phyloP scores from a whole-genome alignment of 441 rosid species.

The Bocquillonia castaneifolia region DNA sequence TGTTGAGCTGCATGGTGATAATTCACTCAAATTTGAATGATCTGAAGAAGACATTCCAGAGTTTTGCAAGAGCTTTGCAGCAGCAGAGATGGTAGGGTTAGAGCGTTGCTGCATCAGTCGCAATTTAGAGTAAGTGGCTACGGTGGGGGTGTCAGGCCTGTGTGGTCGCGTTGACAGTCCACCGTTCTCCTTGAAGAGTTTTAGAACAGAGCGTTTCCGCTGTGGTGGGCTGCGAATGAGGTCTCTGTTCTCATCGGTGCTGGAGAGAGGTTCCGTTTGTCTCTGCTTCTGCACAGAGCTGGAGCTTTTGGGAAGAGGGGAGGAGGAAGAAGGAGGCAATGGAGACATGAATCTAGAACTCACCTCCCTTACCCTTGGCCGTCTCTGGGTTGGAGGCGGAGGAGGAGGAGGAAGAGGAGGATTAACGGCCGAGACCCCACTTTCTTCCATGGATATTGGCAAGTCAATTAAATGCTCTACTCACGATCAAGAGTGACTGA shows the following conservation, averaged over 20 bases:
- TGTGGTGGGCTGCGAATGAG: constrained; percentile 25
- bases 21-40: neutral
- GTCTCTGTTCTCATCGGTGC: constrained; percentile 36
- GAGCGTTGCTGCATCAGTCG: constrained; percentile 35
- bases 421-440: neutral
- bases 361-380: constrained; percentile 80
- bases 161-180: constrained; percentile 19
- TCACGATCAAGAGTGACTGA: too few relatives aligned
- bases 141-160: constrained; percentile 42
- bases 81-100: constrained; percentile 36
- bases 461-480: neutral
- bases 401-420: constrained; percentile 22
- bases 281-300: constrained; percentile 49
- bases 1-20: neutral
- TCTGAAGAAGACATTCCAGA: constrained; percentile 30
- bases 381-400: constrained; percentile 49
- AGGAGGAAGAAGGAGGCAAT: constrained; percentile 34
- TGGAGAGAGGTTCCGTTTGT: constrained; percentile 31
- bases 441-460: constrained; percentile 11
- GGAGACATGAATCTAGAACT: constrained; percentile 87
- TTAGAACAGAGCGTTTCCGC: constrained; percentile 25
- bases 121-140: constrained; percentile 28
- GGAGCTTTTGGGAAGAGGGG: constrained; percentile 39
- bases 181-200: constrained; percentile 34
- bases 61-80: constrained; percentile 51